Base-by-base conservation (phyloP, 2,329 filamentous ascomycete genomes). In the Aspergillus pseudotamarii region DNA sequence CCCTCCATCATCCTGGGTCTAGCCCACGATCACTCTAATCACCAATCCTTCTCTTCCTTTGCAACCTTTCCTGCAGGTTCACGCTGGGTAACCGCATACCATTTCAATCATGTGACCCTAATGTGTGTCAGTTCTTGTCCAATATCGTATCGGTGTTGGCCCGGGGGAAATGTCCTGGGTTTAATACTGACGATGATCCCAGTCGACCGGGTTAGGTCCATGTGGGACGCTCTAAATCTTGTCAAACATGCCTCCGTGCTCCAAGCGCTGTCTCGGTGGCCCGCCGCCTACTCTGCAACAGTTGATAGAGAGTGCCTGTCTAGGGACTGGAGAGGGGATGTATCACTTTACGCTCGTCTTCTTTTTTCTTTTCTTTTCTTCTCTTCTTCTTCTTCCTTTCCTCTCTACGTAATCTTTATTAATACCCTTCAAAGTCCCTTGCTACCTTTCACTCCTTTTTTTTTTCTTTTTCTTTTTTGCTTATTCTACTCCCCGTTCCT, bases 61-160 rank as follows among this genome's bases (percentile, higher is more conserved):
- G 32, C 62, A 46, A 51, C 53, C 46, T 61, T 28, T 66, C 58
- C 69, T 74, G 73, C 74, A 75, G 70, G 68, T 73, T 73, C 66
- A 67, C 71, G 64, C 68, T 71, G 73, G 72, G 67, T 70, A 70
- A 68, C 73, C 75, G 75, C 75, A 77, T 71, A 66, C 65, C 62
- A 54, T 59, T 69, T 71, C 66, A 68, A 73, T 78, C 76, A 78
- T 78, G 76, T 78, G 76, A 78, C 74, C 34, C 23, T 66, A 36
- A 30, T n/a, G 64, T 64, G 67, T 69, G 66, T 57, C 64, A 59
- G 58, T 57, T 64, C 46, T 68, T 67, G 62, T 70, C 71, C 74
- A 74, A 72, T 69, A 64, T 69, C 62, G 63, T 55, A 61, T 59
- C 62, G 55, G 62, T 61, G 66, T 69, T 69, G 67, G 65, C 58